Evolutionary conservation across 495 filamentous ascomycete species (phyloP), one percentile per base, ranked within the genome.

Genomic region (Hypoxylon lienhwacheense): DNA sequence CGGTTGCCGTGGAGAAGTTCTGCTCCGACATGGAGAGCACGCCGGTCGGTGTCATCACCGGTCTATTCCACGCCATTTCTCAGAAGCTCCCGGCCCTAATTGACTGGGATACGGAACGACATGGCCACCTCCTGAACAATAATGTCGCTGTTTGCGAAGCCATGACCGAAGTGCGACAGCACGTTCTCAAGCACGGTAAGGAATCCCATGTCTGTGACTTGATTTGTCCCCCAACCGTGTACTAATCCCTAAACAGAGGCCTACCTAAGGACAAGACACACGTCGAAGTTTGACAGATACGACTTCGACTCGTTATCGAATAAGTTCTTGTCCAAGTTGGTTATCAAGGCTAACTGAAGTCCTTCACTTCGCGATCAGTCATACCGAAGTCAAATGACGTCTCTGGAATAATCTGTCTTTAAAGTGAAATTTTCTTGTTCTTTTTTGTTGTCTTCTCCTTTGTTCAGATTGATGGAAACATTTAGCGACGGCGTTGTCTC

Each of bases 281-380:
- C 76, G 14, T 78, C 84, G 61, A 87, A 86, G 68, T 96, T 92
- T 70, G 86, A 95, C 74, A 84, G 88, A 58, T 75, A 83, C 56
- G 89, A 96, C 73, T 96, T 96, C 68, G 91, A 96, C 74, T 90
- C 84, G 53, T 74, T 96, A 63, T 92, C 90, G 45, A 95, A 92
- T 80, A 96, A 95, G 77, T 93, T 96, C 73, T 75, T 95, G 46
- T 91, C 89, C 20, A 89, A 92, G 70, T 82, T 96, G 61, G 90
- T 95, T 68, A 95, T 96, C 68, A 91, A 91, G 51, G 87, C 91
- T 57, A 92, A 93, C 73, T 95, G 79, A 56, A 32, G 20, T 4
- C 16, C 19, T 17, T 31, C 15, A 11, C 15, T 20, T 32, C 10
- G n/a, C n/a, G n/a, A n/a, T n/a, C n/a, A n/a, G n/a, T n/a, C n/a